Conservation (phyloP, 202 grass and related monocot species). For the Elaeis oleifera region DNA sequence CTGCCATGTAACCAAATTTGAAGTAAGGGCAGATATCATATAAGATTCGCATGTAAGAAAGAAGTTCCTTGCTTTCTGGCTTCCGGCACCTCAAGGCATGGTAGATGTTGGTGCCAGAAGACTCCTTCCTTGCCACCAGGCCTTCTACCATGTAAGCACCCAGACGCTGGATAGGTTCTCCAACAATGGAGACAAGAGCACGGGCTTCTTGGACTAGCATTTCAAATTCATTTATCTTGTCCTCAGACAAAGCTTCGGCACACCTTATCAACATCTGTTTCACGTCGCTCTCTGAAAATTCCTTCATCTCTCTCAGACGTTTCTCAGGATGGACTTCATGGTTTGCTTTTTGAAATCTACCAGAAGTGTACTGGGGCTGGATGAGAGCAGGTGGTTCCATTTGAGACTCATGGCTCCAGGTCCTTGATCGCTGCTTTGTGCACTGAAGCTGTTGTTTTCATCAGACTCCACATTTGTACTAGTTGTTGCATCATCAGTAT, state of each 20-base stretch:
- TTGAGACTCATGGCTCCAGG: too few species aligned
- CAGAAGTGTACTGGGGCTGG: too few species aligned
- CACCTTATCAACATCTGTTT: conserved; percentile 5
- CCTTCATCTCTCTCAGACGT: background rate
- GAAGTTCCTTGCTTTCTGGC: background rate
- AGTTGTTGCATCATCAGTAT: too few species aligned
- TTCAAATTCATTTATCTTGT: background rate
- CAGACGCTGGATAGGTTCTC: background rate
- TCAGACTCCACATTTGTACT: too few species aligned
- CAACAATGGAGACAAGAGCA: background rate
- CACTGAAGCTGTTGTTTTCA: too few species aligned
- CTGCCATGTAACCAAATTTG: conserved; percentile 9
- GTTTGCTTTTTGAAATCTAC: too few species aligned
- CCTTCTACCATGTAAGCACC: conserved; percentile 2
- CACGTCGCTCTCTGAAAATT: background rate
- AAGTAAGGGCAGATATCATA: conserved; percentile 7
- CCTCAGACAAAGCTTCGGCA: background rate
- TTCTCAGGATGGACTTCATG: too few species aligned
- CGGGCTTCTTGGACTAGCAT: too few species aligned
- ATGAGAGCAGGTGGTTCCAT: too few species aligned
- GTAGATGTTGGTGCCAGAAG: background rate
- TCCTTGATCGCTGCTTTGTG: too few species aligned
- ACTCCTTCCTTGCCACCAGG: background rate
- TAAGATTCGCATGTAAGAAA: conserved; percentile 1
- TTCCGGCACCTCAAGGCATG: background rate